Evolutionary conservation across 1,284 basidiomycete species (phyloP).

Genomic region (Ganoderma resinaceum): DNA sequence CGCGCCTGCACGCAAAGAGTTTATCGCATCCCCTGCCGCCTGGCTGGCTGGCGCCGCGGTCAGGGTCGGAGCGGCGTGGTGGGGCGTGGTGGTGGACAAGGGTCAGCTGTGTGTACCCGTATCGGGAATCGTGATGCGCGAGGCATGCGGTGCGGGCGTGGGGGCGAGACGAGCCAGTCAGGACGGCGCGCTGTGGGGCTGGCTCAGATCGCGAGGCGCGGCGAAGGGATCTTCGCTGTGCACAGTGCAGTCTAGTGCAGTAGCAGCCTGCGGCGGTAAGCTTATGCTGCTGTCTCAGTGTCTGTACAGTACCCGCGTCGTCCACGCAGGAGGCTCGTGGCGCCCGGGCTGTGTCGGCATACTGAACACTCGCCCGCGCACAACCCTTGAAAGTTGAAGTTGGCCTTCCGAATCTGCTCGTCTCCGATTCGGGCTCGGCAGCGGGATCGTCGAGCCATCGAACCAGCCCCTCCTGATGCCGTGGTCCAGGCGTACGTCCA

Average conservation of each 20-base stretch:
- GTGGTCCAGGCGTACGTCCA: too few relatives aligned
- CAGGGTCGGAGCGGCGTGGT: conserved; percentile 12
- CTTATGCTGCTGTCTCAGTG: not conserved
- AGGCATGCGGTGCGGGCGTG: conserved; percentile 1
- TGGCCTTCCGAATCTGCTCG: not conserved
- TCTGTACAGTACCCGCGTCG: not conserved
- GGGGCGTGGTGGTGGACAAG: not conserved
- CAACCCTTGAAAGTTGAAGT: too few relatives aligned
- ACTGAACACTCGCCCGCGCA: conserved; percentile 9
- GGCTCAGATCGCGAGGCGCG: conserved; percentile 1
- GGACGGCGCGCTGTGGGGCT: not conserved
- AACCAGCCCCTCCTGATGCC: not conserved
- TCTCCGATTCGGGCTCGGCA: not conserved
- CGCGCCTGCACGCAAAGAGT: conserved; percentile 3
- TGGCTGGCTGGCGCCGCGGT: not conserved
- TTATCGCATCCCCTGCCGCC: conserved; percentile 8
- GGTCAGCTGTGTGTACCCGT: not conserved
- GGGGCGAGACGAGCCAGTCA: not conserved
- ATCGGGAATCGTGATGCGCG: conserved; percentile 3
- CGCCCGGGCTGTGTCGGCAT: conserved; percentile 1
- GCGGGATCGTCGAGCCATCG: not conserved
- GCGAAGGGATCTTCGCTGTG: not conserved
- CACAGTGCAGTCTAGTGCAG: not conserved
- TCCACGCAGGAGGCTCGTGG: not conserved
- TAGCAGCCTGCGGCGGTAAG: too few relatives aligned